Evolutionary conservation across 257 asterid genomes (phyloP).

Genomic region (Solanum lycopersicoides): DNA sequence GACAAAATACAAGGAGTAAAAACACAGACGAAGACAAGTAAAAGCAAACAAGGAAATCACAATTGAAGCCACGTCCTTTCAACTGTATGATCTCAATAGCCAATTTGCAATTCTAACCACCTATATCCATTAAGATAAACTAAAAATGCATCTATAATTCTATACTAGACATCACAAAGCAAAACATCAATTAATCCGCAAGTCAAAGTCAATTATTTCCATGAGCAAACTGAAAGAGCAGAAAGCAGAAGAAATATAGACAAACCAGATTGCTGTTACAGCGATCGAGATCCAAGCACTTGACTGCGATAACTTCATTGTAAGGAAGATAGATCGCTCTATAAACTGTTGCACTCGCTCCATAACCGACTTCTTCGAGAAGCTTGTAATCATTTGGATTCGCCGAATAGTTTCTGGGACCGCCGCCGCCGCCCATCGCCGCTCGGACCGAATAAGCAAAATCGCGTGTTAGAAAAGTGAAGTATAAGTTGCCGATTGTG

Average conservation of each 20-base stretch:
- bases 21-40: background rate
- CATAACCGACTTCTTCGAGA: slow-evolving; percentile 86
- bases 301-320: slow-evolving; percentile 85
- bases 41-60: background rate
- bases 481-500: slow-evolving; percentile 5
- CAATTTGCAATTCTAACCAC: background rate
- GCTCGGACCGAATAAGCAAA: slow-evolving; percentile 1
- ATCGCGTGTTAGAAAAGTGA: slow-evolving; percentile 21
- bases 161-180: background rate
- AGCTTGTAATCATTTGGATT: slow-evolving; percentile 73
- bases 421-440: slow-evolving; percentile 10
- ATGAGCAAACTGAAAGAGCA: background rate
- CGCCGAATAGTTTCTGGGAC: slow-evolving; percentile 45
- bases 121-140: background rate
- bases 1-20: background rate
- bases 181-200: background rate
- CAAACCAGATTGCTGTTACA: slow-evolving; percentile 95
- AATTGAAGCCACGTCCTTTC: background rate
- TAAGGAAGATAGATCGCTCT: slow-evolving; percentile 82
- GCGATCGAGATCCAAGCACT: slow-evolving; percentile 99
- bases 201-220: background rate
- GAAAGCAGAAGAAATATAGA: background rate
- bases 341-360: slow-evolving; percentile 92
- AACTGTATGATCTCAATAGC: background rate
- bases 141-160: background rate